These are phyloP conservation scores for Podospora pseudocomata DNA, from an alignment of 495 filamentous ascomycete species.

Conservation along the genomic window DNA sequence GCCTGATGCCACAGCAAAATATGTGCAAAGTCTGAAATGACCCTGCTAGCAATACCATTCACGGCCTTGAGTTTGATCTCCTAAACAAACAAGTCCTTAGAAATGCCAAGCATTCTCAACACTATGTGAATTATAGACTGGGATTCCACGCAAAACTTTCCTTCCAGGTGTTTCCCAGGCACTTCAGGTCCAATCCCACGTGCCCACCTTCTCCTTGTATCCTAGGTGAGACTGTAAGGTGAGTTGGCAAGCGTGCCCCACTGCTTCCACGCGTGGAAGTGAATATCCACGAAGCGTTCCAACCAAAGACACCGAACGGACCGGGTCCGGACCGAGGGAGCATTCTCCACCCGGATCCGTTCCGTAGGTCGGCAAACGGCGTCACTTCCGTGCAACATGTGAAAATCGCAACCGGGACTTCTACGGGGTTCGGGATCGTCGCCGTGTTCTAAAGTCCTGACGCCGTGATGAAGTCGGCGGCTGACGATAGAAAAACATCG, in stretches of 20 bases:
- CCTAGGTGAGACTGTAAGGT: not conserved
- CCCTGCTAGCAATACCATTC: not conserved
- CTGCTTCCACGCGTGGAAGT: not conserved
- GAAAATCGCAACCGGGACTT: not conserved
- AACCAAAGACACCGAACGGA: not conserved
- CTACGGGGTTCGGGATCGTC: constrained; percentile 10
- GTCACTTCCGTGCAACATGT: not conserved
- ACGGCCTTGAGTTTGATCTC: not conserved
- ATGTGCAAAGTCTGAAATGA: not conserved
- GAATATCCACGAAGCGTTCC: too few relatives aligned
- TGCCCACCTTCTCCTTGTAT: not conserved
- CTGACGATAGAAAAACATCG: not conserved
- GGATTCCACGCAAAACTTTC: not conserved
- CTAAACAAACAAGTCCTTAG: not conserved
- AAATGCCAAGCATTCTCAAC: not conserved
- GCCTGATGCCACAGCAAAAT: not conserved
- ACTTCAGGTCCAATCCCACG: not conserved
- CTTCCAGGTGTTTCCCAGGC: too few relatives aligned
- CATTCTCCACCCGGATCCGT: constrained; percentile 8
- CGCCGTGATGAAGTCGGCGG: constrained; percentile 1
- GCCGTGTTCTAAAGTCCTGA: not conserved
- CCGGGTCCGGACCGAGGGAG: constrained; percentile 1
- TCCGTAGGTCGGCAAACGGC: not conserved
- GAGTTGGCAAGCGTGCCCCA: not conserved
- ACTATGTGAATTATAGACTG: not conserved